phyloP scores from a whole-genome alignment of 352 stramenopile species.

The Pilasporangium apinafurcum region DNA sequence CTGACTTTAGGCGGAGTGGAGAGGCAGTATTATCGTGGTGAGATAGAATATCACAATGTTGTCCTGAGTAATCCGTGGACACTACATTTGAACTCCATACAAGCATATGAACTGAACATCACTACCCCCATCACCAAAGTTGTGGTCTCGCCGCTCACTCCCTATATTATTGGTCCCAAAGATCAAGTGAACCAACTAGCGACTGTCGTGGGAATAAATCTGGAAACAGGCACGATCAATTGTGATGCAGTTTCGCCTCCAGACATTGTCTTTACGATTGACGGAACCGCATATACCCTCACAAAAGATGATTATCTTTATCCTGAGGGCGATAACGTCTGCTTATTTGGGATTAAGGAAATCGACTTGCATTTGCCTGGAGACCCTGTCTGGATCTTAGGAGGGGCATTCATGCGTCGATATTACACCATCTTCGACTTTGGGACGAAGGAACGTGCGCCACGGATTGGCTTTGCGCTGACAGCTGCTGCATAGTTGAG shows the following conservation, averaged over 20 bases:
- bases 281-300: conserved; percentile 64
- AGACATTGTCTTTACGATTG: conserved; percentile 75
- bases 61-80: no score
- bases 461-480: conserved; percentile 1
- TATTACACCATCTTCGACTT: conserved; percentile 6
- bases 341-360: neutral
- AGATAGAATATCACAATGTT: no score
- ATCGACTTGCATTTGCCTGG: neutral
- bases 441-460: neutral
- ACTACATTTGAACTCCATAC: no score
- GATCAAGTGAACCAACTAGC: neutral
- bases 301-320: conserved; percentile 75
- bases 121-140: no score
- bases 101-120: no score
- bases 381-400: neutral
- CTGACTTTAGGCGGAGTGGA: no score
- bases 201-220: neutral
- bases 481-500: neutral
- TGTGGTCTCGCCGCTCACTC: no score
- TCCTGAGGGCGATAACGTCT: neutral
- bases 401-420: conserved; percentile 1
- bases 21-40: no score
- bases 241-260: conserved; percentile 64
- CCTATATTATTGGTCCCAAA: no score
- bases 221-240: conserved; percentile 44